Evolutionary conservation across 2,329 filamentous ascomycete species (phyloP).

Genomic region (Immersiporthe knoxdaviesiana): DNA sequence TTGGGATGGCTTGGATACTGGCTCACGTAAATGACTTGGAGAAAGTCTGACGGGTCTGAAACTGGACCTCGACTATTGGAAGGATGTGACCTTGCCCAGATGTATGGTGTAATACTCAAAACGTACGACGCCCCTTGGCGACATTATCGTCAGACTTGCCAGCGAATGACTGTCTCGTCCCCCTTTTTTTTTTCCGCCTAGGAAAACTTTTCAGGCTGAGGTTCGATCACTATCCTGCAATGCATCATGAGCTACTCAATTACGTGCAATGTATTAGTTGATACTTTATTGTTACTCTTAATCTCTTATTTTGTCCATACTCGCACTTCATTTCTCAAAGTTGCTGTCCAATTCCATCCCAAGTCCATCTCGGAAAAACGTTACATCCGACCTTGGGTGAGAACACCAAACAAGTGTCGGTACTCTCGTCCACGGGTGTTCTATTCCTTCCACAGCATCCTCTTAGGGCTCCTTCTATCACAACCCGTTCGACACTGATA

Average conservation of each 20-base stretch:
- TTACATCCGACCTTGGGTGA: neutral
- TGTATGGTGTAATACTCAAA: neutral
- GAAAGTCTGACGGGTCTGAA: neutral
- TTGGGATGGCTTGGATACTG: neutral
- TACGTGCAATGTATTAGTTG: too few species aligned
- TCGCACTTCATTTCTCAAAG: neutral
- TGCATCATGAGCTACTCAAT: too few species aligned
- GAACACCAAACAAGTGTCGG: neutral
- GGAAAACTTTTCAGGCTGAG: too few species aligned
- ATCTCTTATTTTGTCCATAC: too few species aligned
- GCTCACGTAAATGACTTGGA: neutral
- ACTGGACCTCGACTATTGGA: neutral
- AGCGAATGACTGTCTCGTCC: neutral
- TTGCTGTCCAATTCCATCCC: neutral
- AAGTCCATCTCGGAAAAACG: neutral
- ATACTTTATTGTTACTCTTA: too few species aligned
- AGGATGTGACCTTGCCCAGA: neutral
- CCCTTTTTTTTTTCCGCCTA: neutral
- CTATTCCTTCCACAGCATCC: neutral
- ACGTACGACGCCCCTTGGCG: neutral
- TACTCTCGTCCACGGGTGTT: too few species aligned
- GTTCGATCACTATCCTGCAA: too few species aligned
- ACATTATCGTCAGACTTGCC: neutral
- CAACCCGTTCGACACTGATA: slow-evolving; percentile 8
- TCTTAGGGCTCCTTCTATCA: neutral